A percentile compares a stretch with the other conserved stretches of the same genome.
Evolutionary conservation across 1,284 basidiomycete genomes (phyloP).

Genomic region (Thecaphora thlaspeos): DNA sequence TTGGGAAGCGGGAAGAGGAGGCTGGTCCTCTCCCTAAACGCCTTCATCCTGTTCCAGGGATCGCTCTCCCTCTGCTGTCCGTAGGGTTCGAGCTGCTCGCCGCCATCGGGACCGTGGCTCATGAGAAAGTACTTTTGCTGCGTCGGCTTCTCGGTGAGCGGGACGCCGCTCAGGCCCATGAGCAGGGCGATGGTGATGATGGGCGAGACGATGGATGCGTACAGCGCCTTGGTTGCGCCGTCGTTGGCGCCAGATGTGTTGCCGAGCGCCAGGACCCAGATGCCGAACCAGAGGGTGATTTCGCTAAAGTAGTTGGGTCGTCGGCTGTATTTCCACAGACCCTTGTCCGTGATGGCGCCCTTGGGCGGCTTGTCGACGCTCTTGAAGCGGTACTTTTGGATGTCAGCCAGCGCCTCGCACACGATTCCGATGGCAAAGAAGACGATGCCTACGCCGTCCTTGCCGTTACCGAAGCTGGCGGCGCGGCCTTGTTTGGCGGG

Average conservation of each 20-base stretch:
- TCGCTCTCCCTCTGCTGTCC: conserved; percentile 40
- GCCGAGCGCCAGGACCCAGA: conserved; percentile 37
- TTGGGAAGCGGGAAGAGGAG: conserved; percentile 70
- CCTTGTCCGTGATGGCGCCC: conserved; percentile 46
- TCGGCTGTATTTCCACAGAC: conserved; percentile 39
- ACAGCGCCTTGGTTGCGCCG: conserved; percentile 31
- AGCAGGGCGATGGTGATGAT: conserved; percentile 48
- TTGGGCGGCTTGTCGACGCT: conserved; percentile 30
- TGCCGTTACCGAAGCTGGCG: conserved; percentile 33
- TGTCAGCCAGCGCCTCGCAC: conserved; percentile 67
- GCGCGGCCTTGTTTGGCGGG: conserved; percentile 26
- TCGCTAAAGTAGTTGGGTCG: conserved; percentile 77
- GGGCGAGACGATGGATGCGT: conserved; percentile 47
- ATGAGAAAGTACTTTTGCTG: conserved; percentile 69
- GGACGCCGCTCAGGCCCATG: conserved; percentile 67
- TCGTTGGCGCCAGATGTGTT: conserved; percentile 12
- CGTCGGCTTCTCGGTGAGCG: conserved; percentile 71
- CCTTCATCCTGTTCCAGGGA: conserved; percentile 46
- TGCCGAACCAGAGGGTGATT: conserved; percentile 60
- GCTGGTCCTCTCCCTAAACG: conserved; percentile 62
- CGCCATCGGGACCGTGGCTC: conserved; percentile 55
- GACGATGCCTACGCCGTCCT: conserved; percentile 71
- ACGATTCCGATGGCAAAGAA: conserved; percentile 68
- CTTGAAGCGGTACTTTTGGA: conserved; percentile 63
- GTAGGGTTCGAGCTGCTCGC: conserved; percentile 23